A percentile compares a stretch with the other conserved stretches of the same genome.
Conservation (phyloP, 1,284 basidiomycete genomes). For the Rhodotorula sp. region DNA sequence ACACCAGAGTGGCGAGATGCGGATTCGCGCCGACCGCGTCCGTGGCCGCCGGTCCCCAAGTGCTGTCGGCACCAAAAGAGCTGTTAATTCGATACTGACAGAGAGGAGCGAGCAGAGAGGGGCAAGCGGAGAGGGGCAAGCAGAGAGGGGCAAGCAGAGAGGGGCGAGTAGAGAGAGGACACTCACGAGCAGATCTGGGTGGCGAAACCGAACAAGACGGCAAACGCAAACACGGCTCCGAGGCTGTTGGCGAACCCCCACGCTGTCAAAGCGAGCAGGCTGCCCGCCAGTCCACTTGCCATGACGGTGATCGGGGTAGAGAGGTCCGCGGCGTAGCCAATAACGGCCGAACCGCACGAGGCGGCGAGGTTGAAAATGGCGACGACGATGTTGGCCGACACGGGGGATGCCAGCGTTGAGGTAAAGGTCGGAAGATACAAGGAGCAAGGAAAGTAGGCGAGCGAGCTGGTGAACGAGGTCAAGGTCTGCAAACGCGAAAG, state of each 20-base stretch:
- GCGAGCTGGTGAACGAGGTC: slow-evolving; percentile 20
- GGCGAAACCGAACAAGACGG: slow-evolving; percentile 20
- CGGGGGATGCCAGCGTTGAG: slow-evolving; percentile 6
- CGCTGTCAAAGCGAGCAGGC: slow-evolving; percentile 9
- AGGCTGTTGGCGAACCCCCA: slow-evolving; percentile 27
- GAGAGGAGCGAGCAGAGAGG: too few relatives aligned
- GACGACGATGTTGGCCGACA: slow-evolving; percentile 10
- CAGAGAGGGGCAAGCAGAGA: background rate
- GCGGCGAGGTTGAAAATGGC: slow-evolving; percentile 11
- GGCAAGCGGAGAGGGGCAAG: too few relatives aligned
- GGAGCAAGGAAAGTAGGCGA: slow-evolving; percentile 34
- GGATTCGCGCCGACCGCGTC: slow-evolving; percentile 26
- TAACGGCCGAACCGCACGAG: slow-evolving; percentile 13
- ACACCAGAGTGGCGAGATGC: slow-evolving; percentile 21
- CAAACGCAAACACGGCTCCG: slow-evolving; percentile 26
- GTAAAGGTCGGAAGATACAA: slow-evolving; percentile 28
- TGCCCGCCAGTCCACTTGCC: slow-evolving; percentile 11
- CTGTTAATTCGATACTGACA: too few relatives aligned
- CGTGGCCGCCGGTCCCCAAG: slow-evolving; percentile 25
- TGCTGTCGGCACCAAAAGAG: background rate
- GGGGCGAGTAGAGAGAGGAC: background rate
- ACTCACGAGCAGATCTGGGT: slow-evolving; percentile 16
- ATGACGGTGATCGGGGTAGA: slow-evolving; percentile 10
- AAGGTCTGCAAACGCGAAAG: slow-evolving; percentile 5
- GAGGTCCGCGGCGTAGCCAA: slow-evolving; percentile 16